Evolutionary conservation across 2,329 filamentous ascomycete genomes (phyloP).

Genomic region (Arthrocladium fulminans): DNA sequence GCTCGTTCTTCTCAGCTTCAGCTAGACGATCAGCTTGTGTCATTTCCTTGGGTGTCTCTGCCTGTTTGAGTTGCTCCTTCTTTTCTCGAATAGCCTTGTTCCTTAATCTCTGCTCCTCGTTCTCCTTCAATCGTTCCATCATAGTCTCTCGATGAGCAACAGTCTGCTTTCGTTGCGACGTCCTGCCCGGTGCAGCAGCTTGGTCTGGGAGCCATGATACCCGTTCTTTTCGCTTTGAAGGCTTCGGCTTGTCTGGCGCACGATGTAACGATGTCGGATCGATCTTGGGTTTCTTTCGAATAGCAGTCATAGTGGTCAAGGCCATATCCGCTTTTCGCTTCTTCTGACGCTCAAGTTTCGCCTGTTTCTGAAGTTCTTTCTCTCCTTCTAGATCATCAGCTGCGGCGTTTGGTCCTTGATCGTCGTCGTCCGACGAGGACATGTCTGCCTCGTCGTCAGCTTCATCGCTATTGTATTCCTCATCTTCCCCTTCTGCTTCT

Average conservation of each 20-base stretch:
- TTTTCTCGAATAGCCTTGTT: constrained; percentile 51
- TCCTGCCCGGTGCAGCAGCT: constrained; percentile 53
- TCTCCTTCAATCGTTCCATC: constrained; percentile 40
- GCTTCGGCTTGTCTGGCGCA: constrained; percentile 30
- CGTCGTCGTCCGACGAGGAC: constrained; percentile 74
- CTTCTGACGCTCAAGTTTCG: constrained; percentile 60
- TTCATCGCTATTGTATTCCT: constrained; percentile 38
- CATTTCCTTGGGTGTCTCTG: constrained; percentile 68
- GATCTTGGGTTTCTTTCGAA: constrained; percentile 67
- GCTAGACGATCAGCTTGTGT: constrained; percentile 78
- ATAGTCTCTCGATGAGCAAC: constrained; percentile 56
- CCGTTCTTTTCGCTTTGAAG: constrained; percentile 63
- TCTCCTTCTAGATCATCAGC: constrained; percentile 76
- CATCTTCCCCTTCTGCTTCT: constrained; percentile 50
- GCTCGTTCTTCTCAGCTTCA: constrained; percentile 75
- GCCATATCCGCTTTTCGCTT: constrained; percentile 75
- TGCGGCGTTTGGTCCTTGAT: constrained; percentile 49
- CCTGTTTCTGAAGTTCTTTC: constrained; percentile 70
- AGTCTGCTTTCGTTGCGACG: constrained; percentile 55
- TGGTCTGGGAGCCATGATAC: constrained; percentile 59
- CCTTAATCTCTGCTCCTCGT: constrained; percentile 39
- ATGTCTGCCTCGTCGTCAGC: constrained; percentile 76
- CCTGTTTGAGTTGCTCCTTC: constrained; percentile 56
- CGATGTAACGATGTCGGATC: constrained; percentile 35
- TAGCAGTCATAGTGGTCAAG: constrained; percentile 50